Evolutionary conservation across 164 flowering plant genomes (phyloP), one percentile per base, ranked within the genome.

Genomic region (Umbellularia californica): DNA sequence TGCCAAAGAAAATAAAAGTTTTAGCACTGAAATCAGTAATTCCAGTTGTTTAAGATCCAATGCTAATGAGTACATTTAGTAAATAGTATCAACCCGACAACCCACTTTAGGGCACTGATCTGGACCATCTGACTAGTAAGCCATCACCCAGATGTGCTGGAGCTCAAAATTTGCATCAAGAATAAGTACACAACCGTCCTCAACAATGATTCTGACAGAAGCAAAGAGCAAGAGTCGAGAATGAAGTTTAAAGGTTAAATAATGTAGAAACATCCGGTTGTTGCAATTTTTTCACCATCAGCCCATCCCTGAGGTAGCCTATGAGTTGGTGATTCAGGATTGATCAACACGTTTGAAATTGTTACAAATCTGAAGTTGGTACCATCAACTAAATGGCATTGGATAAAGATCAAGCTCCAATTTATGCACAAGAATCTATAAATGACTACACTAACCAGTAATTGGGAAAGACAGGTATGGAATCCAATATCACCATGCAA

Each of bases 401-500:
- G 20, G 60, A 55, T 55, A 11, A 19, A 55, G 60, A 55, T 55
- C 60, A 13, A 55, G 60, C 60, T 55, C 60, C 60, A 55, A 55
- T 55, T 55, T 19, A 17, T 55, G 20, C 17, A 2, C 28, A 65
- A 23, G 13, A 72, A 41, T 23, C 33, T 27, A 25, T 24, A 60
- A 66, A 74, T 10, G 70, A 71, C 20, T 23, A 72, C 33, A 86
- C 94, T 87, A 35, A 94, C 98, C 97, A 83, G 72, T 92, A 94
- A 83, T 90, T 89, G 19, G 95, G 95, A 74, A 92, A 88, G 41
- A 81, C 33, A 2, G 94, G 95, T 76, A 94, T 85, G 67, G 97
- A 90, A 83, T 94, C 98, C 81, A 94, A 65, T 47, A 89, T 81
- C 83, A 92, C 85, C 87, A 94, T 77, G 77, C 95, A 90, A 33